Base-by-base conservation (phyloP, 192 early-diverging fungal species). In the Rhizophagus sp. region DNA sequence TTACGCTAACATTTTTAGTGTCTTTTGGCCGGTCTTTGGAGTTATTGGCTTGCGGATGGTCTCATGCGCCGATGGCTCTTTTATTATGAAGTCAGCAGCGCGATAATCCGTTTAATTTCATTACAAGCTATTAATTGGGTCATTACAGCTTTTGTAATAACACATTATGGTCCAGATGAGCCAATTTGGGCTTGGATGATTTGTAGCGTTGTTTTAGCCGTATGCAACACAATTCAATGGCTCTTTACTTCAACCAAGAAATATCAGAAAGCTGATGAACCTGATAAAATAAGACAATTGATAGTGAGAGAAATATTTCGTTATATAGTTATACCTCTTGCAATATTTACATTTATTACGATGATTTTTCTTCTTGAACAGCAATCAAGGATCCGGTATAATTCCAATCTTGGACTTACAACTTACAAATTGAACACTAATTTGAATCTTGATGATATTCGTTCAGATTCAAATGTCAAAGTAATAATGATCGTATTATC, bases 131-230 rank as follows among this genome's bases (percentile, higher is more conserved):
- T 89, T 47, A 89, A 83, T 67, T 91, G 88, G 88, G 85, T 87
- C 15, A 75, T 87, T 0, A 87, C 86, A n/a, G 83, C 84, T 2
- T 88, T 86, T 34, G 83, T 91, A 0, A 72, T 62, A 44, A 85
- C 85, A 44, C 83, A 82, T 62, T 89, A 86, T 82, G 89, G 89
- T 10, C 79, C 78, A 27, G 89, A 91, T 79, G 81, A 89, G 33
- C 89, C 89, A 30, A 86, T 89, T 44, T 87, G 88, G 88, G 84
- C 81, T 8, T 89, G 88, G 89, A 87, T 91, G 83, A 82, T 84
- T 11, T 86, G 87, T 41, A 86, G 87, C 44, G 62, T 82, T 30
- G 80, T 89, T 15, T 80, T 89, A 15, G 81, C 87, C 6, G 61
- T 87, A 3, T 82, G 85, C 5, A 87, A 89, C 36, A 80, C 84